Evolutionary conservation across 2,329 filamentous ascomycete species (phyloP), one percentile per base, ranked within the genome.

Genomic region (Scleromitrula shiraiana): DNA sequence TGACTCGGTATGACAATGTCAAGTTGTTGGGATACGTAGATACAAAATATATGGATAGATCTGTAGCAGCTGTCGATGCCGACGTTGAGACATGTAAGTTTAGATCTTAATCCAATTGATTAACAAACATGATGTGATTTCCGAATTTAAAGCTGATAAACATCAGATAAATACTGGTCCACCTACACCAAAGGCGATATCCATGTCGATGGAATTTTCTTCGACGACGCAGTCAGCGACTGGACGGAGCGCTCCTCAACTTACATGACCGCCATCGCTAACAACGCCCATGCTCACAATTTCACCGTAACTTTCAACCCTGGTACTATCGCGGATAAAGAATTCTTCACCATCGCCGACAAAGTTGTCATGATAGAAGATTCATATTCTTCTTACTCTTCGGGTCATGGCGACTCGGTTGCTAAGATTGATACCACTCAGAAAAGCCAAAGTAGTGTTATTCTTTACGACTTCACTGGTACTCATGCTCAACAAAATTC

Each of bases 161-260:
- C n/a, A n/a, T 5, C 3, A 48, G 46, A 49, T 23, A 43, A 43
- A 17, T 44, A 49, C 41, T 49, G 40, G 46, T 49, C 46, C 6
- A 49, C 40, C 1, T 44, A 49, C 10, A 49, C 40, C 8, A 7
- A 32, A 19, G 14, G 7, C 2, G 20, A 49, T 9, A 49, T 45
- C 8, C n/a, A 17, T 0, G 2, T 49, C 5, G 22, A 33, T 15
- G 40, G 46, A 7, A 43, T 49, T 12, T 49, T 49, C 26, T 49
- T 38, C 33, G 40, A 49, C 10, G 33, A 49, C 17, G 24, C 26
- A 10, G n/a, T 49, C n/a, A 29, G 19, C 5, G 7, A n/a, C 3
- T 49, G 40, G 40, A 32, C 32, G 7, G 8, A 17, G 7, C 7
- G 0, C 9, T 27, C 41, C 15, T 49, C 41, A 9, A 15, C 3